A percentile compares a stretch with the other conserved stretches of the same genome.
phyloP scores from a whole-genome alignment of 129 eudicot species.

The Flaveria bidentis region DNA sequence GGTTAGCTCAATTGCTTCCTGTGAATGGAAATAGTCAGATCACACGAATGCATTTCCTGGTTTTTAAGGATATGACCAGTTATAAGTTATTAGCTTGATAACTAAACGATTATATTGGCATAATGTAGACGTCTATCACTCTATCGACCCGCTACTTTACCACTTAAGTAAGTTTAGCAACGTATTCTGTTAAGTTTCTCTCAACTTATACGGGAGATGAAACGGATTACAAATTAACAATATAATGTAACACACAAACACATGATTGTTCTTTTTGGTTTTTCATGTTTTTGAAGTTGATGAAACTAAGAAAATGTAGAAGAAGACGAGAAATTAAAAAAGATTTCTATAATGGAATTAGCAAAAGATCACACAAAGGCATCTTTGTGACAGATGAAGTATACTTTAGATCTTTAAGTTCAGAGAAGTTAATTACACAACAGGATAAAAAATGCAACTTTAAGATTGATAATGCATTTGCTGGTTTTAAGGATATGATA shows the following conservation, averaged over 20 bases:
- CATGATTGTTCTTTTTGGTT: too few relatives aligned
- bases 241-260: too few relatives aligned
- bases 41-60: background rate
- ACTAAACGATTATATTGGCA: background rate
- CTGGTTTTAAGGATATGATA: background rate
- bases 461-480: background rate
- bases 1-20: background rate
- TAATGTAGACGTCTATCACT: background rate
- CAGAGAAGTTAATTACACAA: background rate
- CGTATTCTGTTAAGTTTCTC: background rate
- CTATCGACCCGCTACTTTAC: background rate
- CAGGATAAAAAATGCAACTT: background rate
- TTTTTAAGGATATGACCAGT: background rate
- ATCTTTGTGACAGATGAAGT: background rate
- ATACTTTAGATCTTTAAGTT: background rate
- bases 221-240: too few relatives aligned
- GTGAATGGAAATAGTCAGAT: background rate
- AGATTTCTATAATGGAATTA: too few relatives aligned
- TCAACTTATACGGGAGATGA: background rate
- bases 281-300: too few relatives aligned
- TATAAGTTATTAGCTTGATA: background rate
- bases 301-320: too few relatives aligned
- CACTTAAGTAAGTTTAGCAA: background rate
- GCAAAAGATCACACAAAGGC: background rate
- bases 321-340: too few relatives aligned